A percentile compares a stretch with the other conserved stretches of the same genome.
Evolutionary conservation across 129 eudicot genomes (phyloP).

Genomic region (Deinandra increscens): DNA sequence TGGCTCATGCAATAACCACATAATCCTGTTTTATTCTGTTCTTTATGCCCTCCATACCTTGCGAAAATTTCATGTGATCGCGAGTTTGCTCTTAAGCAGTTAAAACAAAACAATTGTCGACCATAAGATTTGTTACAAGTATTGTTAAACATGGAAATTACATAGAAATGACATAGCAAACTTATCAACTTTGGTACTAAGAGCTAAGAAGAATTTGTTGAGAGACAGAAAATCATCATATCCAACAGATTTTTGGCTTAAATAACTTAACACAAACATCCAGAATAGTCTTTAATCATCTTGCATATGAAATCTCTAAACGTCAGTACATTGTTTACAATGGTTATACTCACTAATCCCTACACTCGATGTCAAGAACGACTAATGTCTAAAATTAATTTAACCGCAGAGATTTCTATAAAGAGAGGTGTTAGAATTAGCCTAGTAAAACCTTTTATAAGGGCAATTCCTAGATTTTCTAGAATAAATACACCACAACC

Average conservation of each 20-base stretch:
- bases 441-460: too few relatives aligned
- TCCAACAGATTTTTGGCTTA: not conserved
- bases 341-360: not conserved
- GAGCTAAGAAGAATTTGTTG: too few relatives aligned
- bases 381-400: not conserved
- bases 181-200: too few relatives aligned
- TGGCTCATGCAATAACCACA: not conserved
- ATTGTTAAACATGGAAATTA: not conserved
- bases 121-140: not conserved
- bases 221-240: too few relatives aligned
- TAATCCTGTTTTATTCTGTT: not conserved
- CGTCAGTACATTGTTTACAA: not conserved
- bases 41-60: not conserved
- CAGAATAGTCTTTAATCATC: not conserved
- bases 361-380: not conserved
- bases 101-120: not conserved
- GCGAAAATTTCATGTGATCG: not conserved
- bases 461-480: too few relatives aligned
- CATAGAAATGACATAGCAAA: not conserved
- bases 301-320: not conserved
- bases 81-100: not conserved
- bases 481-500: too few relatives aligned
- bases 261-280: not conserved
- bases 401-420: slow-evolving; percentile 3
- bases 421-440: not conserved